Conservation (phyloP, 305 asterid genomes). For the Solanum hybrid region DNA sequence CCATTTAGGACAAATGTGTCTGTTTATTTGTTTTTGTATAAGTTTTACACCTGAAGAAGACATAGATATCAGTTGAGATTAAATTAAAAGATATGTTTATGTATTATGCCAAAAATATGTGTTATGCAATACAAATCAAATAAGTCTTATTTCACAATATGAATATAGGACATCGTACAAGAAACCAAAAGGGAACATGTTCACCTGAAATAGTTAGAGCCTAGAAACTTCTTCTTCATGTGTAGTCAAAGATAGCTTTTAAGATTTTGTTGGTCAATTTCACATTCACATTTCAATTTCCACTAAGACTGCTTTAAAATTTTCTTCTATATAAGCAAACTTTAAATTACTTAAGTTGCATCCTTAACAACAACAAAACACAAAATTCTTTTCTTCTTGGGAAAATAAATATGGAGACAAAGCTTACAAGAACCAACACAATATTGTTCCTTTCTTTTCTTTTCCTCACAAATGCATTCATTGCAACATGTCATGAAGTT, state of each 20-base stretch:
- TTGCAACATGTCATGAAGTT: constrained; percentile 35
- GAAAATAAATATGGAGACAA: neutral
- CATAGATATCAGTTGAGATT: too few species aligned
- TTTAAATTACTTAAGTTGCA: neutral
- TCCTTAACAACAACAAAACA: neutral
- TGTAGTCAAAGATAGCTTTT: neutral
- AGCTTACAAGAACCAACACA: neutral
- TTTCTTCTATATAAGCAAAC: neutral
- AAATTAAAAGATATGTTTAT: too few species aligned
- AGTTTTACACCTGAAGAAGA: neutral
- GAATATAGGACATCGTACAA: neutral
- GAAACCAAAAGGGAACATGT: too few species aligned
- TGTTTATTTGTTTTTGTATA: too few species aligned
- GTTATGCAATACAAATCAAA: neutral
- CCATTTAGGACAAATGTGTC: too few species aligned
- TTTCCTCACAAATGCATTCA: constrained; percentile 6
- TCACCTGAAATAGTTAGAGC: neutral
- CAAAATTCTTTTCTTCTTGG: neutral
- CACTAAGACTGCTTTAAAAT: neutral
- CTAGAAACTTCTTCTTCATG: neutral
- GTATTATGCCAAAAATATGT: neutral
- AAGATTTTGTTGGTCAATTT: neutral
- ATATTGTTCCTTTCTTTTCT: constrained; percentile 8
- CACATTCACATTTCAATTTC: neutral
- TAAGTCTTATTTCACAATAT: neutral